Evolutionary conservation across 2,329 filamentous ascomycete species (phyloP).

Genomic region (Iodosphaeria phyllophila): DNA sequence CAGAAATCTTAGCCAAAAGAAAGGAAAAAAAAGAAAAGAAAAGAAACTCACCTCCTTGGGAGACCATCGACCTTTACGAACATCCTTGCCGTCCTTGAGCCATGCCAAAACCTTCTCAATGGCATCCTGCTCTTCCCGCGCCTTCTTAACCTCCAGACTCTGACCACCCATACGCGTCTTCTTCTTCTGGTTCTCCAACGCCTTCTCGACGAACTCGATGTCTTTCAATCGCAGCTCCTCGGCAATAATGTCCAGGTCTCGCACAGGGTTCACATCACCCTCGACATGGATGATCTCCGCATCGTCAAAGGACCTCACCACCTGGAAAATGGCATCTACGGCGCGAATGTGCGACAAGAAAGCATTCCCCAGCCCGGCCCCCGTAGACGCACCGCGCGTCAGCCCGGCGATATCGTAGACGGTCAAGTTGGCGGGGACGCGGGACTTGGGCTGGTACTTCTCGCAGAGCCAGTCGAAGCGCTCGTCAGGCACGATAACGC

Average conservation of each 20-base stretch:
- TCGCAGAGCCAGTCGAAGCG: conserved; percentile 90
- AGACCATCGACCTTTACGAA: conserved; percentile 74
- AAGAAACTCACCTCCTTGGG: conserved; percentile 75
- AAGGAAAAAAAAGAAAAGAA: conserved; percentile 7
- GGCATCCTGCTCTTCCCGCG: conserved; percentile 82
- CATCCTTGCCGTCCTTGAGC: conserved; percentile 78
- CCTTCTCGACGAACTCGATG: conserved; percentile 96
- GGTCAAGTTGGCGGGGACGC: conserved; percentile 92
- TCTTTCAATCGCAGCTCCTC: conserved; percentile 96
- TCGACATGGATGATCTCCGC: conserved; percentile 99
- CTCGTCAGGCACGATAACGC: conserved; percentile 90
- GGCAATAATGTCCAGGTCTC: conserved; percentile 91
- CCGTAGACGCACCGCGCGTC: conserved; percentile 87
- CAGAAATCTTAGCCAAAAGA: neutral
- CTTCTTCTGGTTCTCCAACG: conserved; percentile 79
- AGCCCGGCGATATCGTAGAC: conserved; percentile 98
- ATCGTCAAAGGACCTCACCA: conserved; percentile 94
- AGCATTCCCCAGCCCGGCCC: conserved; percentile 90
- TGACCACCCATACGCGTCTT: conserved; percentile 89
- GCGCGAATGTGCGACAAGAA: conserved; percentile 98
- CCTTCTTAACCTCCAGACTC: conserved; percentile 93
- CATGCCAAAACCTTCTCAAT: conserved; percentile 77
- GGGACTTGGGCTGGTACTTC: conserved; percentile 95
- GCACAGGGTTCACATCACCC: conserved; percentile 87
- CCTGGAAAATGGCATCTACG: conserved; percentile 95